These are phyloP conservation scores for Apiotrichum mycotoxinovorans DNA, from an alignment of 1,284 basidiomycete genomes.

Conservation along the genomic window DNA sequence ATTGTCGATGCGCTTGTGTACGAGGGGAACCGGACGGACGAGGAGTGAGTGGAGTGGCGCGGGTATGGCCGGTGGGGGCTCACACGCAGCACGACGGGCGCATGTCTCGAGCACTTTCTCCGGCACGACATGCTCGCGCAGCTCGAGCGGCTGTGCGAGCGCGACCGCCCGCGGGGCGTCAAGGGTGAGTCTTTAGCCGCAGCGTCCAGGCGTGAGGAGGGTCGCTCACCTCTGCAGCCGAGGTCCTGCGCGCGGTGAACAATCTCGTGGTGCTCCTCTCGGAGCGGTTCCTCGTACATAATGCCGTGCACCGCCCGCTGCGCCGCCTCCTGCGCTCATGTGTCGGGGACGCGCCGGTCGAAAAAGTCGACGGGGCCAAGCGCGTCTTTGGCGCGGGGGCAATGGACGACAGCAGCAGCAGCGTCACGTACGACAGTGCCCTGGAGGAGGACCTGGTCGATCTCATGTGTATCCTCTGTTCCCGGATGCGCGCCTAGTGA, in stretches of 20 bases:
- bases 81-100: conserved; percentile 66
- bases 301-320: conserved; percentile 82
- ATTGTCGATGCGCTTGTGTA: conserved; percentile 83
- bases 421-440: conserved; percentile 22
- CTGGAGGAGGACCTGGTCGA: conserved; percentile 67
- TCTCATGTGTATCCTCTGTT: conserved; percentile 83
- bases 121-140: conserved; percentile 81
- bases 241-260: conserved; percentile 75
- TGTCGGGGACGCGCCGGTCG: conserved; percentile 75
- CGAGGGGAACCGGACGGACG: conserved; percentile 75
- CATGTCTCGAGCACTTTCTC: conserved; percentile 83
- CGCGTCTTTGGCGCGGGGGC: conserved; percentile 73
- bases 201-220: no score
- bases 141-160: conserved; percentile 78
- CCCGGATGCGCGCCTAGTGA: conserved; percentile 74
- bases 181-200: conserved; percentile 51
- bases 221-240: conserved; percentile 52
- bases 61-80: neutral
- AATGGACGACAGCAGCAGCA: conserved; percentile 46
- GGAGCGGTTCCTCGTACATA: conserved; percentile 85
- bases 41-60: conserved; percentile 61
- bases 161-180: conserved; percentile 76
- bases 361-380: conserved; percentile 70
- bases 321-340: conserved; percentile 80
- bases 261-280: conserved; percentile 85